Evolutionary conservation across 1,284 basidiomycete genomes (phyloP).

Genomic region (Microbotryum violaceum): DNA sequence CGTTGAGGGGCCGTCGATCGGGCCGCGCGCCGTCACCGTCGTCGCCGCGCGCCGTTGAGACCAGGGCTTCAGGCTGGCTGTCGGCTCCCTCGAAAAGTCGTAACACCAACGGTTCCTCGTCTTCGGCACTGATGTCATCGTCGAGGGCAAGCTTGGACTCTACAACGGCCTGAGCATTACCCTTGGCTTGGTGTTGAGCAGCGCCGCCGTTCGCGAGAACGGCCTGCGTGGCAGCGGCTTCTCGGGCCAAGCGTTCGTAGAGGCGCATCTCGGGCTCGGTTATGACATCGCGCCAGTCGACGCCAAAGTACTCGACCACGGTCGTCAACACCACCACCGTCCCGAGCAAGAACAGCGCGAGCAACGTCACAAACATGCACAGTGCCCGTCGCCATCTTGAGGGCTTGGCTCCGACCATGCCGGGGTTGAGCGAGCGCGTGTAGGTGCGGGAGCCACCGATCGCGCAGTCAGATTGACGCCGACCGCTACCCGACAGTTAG

Average conservation of each 20-base stretch:
- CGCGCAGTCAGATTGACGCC: too few relatives aligned
- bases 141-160: neutral
- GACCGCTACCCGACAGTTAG: too few relatives aligned
- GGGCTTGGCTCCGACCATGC: neutral
- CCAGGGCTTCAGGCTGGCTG: neutral
- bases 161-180: neutral
- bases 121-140: neutral
- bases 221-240: constrained; percentile 2
- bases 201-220: neutral
- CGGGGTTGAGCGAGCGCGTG: too few relatives aligned
- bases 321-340: constrained; percentile 87
- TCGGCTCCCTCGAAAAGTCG: neutral
- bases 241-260: constrained; percentile 21
- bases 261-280: constrained; percentile 62
- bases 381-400: constrained; percentile 40
- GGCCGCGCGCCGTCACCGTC: constrained; percentile 3
- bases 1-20: constrained; percentile 13
- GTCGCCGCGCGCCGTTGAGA: neutral
- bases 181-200: neutral
- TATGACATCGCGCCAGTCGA: constrained; percentile 68
- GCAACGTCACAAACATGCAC: constrained; percentile 63
- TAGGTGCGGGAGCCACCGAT: too few relatives aligned
- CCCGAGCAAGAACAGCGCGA: constrained; percentile 77
- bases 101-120: neutral
- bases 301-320: constrained; percentile 81